These are phyloP conservation scores for Starmerella bombi DNA, from an alignment of 805 yeast genomes.

Conservation along the genomic window DNA sequence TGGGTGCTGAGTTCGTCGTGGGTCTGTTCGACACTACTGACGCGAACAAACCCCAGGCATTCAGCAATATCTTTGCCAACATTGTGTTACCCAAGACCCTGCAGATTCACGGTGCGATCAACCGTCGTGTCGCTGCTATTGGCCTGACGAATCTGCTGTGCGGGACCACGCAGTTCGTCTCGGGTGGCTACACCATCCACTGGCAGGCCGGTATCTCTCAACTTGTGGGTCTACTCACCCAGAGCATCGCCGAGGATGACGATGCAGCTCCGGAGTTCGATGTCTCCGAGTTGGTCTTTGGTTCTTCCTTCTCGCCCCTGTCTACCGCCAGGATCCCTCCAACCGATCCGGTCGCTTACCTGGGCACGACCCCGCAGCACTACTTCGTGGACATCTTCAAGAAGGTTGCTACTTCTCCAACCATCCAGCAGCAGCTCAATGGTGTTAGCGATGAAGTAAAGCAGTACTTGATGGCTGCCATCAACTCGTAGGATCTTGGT, in stretches of 20 bases:
- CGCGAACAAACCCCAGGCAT: conserved; percentile 25
- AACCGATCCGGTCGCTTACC: conserved; percentile 55
- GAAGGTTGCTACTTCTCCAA: conserved; percentile 7
- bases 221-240: conserved; percentile 34
- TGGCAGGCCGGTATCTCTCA: conserved; percentile 35
- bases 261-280: conserved; percentile 30
- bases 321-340: conserved; percentile 47
- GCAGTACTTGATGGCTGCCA: conserved; percentile 1
- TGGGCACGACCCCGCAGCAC: conserved; percentile 26
- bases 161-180: conserved; percentile 28
- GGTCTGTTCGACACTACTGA: conserved; percentile 31
- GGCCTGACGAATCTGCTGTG: conserved; percentile 37
- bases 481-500: background rate
- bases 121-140: conserved; percentile 36
- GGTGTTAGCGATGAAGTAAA: background rate
- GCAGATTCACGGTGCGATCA: conserved; percentile 31
- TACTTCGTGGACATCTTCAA: conserved; percentile 20
- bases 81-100: conserved; percentile 28
- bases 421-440: conserved; percentile 11
- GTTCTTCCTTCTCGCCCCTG: conserved; percentile 69
- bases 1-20: conserved; percentile 44
- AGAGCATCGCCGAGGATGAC: conserved; percentile 29
- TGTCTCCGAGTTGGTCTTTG: conserved; percentile 67
- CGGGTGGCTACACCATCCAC: conserved; percentile 33
- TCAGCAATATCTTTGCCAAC: conserved; percentile 25